Evolutionary conservation across 768 basidiomycete species (phyloP).

Genomic region (Amanita pallidorosea): DNA sequence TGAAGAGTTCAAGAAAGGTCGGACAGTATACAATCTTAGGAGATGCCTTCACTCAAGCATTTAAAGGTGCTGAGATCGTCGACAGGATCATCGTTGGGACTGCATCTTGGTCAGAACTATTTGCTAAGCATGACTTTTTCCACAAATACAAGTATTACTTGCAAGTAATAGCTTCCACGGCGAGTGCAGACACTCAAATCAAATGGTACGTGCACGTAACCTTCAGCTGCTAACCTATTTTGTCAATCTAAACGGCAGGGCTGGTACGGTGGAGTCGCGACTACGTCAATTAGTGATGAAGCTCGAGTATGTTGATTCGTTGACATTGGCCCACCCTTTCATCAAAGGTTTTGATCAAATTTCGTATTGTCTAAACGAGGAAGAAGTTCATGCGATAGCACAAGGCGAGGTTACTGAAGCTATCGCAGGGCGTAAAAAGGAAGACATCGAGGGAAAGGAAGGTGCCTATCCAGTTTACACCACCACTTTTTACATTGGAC

Average conservation of each 20-base stretch:
- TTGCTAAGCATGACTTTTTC: slow-evolving; percentile 94
- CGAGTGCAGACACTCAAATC: slow-evolving; percentile 70
- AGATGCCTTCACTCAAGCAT: slow-evolving; percentile 7
- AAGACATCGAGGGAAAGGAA: slow-evolving; percentile 69
- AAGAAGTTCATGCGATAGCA: slow-evolving; percentile 81
- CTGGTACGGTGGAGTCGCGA: slow-evolving; percentile 98
- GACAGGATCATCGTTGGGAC: slow-evolving; percentile 82
- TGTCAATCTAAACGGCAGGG: slow-evolving; percentile 20
- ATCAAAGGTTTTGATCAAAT: slow-evolving; percentile 88
- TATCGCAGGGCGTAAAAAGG: slow-evolving; percentile 61
- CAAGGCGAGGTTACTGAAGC: slow-evolving; percentile 77
- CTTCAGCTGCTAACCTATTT: background rate
- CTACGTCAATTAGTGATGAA: slow-evolving; percentile 96
- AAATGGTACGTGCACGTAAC: slow-evolving; percentile 62
- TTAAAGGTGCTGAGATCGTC: slow-evolving; percentile 82
- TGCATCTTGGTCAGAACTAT: slow-evolving; percentile 88
- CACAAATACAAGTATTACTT: slow-evolving; percentile 94
- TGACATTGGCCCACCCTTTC: slow-evolving; percentile 90
- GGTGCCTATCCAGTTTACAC: slow-evolving; percentile 76
- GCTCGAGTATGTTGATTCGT: slow-evolving; percentile 89
- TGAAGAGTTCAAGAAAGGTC: slow-evolving; percentile 90
- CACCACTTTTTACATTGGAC: slow-evolving; percentile 97
- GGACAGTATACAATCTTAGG: slow-evolving; percentile 1
- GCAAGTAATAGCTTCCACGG: slow-evolving; percentile 90
- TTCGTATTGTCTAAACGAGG: slow-evolving; percentile 72